Base-by-base conservation (phyloP, 441 rosid species). In the Melastoma candidum region DNA sequence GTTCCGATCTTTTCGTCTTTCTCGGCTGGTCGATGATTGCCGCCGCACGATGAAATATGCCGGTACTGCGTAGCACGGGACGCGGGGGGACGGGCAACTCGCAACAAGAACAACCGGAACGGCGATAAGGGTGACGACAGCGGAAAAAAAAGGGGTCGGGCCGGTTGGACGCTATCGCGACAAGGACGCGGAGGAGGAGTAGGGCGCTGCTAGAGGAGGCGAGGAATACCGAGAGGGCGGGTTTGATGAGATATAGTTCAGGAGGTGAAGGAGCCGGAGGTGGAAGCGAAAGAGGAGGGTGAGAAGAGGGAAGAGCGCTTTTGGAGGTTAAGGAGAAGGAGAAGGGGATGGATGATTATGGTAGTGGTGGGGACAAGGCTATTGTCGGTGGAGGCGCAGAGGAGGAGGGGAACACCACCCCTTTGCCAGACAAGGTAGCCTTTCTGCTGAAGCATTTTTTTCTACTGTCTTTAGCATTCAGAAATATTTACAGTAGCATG, bases 1-100 rank as follows among this genome's bases (percentile, higher is more conserved):
- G 41, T 32, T 32, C 41, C 8, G 41, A 32, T 32, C 41, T 32
- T 32, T 32, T 32, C 7, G 22, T 17, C 22, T 17, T 8, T 8
- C 6, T 32, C 41, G 41, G 6, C 41, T 32, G 41, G 41, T 32
- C 41, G 8, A 4, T 32, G 7, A 32, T 32, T 32, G 41, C 41
- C 41, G 41, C 41, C 61, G 70, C 61, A 76, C 60, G 63, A 83
- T 80, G 90, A 83, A 80, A 65, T 73, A 83, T 83, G 90, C 84
- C 90, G 70, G 83, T 60, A 56, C 78, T 58, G 74, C 87, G 81
- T 77, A 69, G 71, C 50, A 81, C 77, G 68, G 72, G 55, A 66
- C 82, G 83, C 75, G n/a, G 71, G 78, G 64, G 81, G 74, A 47
- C 75, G 71, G 68, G 71, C 41, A 8, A 32, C 7, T 32, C 41